Base-by-base conservation (phyloP, 1,139 yeast species). In the Lodderomyces metapsilosis region DNA sequence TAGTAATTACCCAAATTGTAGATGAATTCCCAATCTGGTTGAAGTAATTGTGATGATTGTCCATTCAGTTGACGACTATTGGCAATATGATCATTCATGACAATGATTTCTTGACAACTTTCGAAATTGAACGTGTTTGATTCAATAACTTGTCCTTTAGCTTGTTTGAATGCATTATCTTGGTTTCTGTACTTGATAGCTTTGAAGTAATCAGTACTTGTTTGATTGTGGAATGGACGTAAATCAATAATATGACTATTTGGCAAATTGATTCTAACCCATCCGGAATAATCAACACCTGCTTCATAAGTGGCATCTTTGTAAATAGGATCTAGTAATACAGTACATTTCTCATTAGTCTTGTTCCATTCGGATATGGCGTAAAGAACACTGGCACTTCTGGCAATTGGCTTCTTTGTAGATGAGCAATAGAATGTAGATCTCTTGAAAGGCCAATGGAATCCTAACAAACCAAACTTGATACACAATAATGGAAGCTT, bases 391-490 rank as follows among this genome's bases (percentile, higher is more conserved):
- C 73, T 74, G 1, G 73, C 72, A 32, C 64, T 55, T 33, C 75
- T 52, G 3, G 74, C 73, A 13, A 69, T 64, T 2, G 76, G 75
- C 43, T 64, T 59, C 38, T 57, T 61, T 8, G 73, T 60, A 4
- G 62, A 57, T 25, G 68, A 54, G 21, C 70, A 62, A 48, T 64
- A 71, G 44, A 69, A 66, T 4, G 68, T 65, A 4, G 71, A 54
- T 48, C 71, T 64, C 28, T 70, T 56, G 47, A 70, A 70, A n/a
- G 76, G 76, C 76, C 76, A 70, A 45, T 71, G 76, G 45, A 70
- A 69, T 2, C 71, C 75, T 27, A 70, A 47, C 22, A 70, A 52
- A 2, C 76, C 76, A 53, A 70, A 53, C 24, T 68, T 58, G 17
- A 70, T 61, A 37, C 68, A 62, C 18, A 68, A 48, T 3, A 66